These are phyloP conservation scores for Sporisorium graminicola DNA, from an alignment of 1,284 basidiomycete genomes.

Conservation along the genomic window DNA sequence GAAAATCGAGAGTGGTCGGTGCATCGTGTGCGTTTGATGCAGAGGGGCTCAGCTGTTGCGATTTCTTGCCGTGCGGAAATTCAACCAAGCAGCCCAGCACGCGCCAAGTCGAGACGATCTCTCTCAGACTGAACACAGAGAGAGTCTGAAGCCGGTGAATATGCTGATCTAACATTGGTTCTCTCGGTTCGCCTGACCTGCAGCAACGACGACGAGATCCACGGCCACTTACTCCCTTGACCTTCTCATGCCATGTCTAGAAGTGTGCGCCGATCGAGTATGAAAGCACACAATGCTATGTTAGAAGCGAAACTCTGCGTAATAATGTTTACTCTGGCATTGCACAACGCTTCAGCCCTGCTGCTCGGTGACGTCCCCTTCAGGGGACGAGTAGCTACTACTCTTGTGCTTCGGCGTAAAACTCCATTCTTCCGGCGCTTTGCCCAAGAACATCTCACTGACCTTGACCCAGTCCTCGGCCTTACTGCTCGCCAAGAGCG, in stretches of 20 bases:
- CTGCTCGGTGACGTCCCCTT: constrained; percentile 29
- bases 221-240: no score
- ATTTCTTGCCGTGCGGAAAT: no score
- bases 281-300: not conserved
- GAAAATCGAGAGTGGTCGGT: constrained; percentile 12
- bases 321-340: no score
- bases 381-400: constrained; percentile 30
- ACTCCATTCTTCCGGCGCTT: constrained; percentile 74
- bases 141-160: no score
- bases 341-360: no score
- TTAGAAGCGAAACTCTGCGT: no score
- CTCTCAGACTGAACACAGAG: no score
- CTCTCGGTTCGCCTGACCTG: no score
- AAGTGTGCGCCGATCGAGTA: no score
- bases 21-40: not conserved
- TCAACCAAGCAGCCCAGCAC: not conserved
- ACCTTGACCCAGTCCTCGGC: constrained; percentile 95
- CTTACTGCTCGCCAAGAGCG: constrained; percentile 82
- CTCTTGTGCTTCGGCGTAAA: constrained; percentile 73
- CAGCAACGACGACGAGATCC: not conserved
- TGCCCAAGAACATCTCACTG: constrained; percentile 91
- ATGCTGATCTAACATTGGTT: not conserved
- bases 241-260: no score
- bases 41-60: no score
- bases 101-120: not conserved